Base-by-base conservation (phyloP, 208 protist genomes). In the Herpetomonas tarakana region DNA sequence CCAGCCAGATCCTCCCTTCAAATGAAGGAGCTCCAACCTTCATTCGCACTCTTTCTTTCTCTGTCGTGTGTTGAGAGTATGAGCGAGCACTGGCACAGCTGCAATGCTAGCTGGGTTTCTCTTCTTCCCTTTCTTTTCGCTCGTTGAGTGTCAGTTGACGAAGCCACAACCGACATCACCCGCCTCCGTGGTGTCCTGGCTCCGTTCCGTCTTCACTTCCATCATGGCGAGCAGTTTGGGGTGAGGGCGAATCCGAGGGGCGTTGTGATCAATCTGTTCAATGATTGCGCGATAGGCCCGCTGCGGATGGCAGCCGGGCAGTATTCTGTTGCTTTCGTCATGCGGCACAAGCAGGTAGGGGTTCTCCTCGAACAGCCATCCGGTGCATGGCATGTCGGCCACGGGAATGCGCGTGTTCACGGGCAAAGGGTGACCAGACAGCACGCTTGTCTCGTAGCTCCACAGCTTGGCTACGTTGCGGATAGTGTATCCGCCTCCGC, bases 401-500 rank as follows among this genome's bases (percentile, higher is more conserved):
- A 92, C 68, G 1, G 85, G 87, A 55, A 96, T 79, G 44, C 69
- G 58, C 7, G 76, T 83, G 65, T 77, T 86, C 21, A 83, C 68
- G 35, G 81, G 71, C n/a, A 93, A 49, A 19, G 71, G 81, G 47
- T 78, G 78, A 3, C 81, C 86, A 52, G 79, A 86, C 2, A 95
- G 65, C 49, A 95, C 83, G 63, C 89, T 83, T 30, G 89, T 95
- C 83, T 95, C 85, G 62, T 95, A 95, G 24, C 97, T 91, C 98
- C 98, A 99, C 67, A 98, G 98, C 44, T 99, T 91, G 9, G 99
- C 97, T 44, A 99, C 98, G 76, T 99, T 99, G 38, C 94, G 65
- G 26, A 99, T 94, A 16, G 97, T 99, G 78, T 99, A 99, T 12
- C 99, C 99, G 60, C 99, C 99, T 44, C 99, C 99, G 22, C 99